A percentile compares a stretch with the other conserved stretches of the same genome.
phyloP scores from a whole-genome alignment of 768 basidiomycete genomes.

The Tulasnella sp. region DNA sequence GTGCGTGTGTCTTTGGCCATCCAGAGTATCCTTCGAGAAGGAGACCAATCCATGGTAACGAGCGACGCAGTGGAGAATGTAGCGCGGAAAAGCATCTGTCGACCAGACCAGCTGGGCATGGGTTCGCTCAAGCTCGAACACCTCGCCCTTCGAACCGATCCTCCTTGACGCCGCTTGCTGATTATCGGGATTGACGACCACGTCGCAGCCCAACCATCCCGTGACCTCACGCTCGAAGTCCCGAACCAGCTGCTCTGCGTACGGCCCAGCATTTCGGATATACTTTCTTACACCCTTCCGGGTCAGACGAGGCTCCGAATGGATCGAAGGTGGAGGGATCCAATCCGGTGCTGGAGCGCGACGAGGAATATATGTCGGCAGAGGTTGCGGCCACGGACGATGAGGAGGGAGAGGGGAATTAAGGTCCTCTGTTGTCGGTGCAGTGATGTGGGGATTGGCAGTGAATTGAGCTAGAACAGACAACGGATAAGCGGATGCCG shows the following conservation, averaged over 20 bases:
- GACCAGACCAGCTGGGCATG: slow-evolving; percentile 65
- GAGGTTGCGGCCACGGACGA: slow-evolving; percentile 59
- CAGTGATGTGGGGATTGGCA: slow-evolving; percentile 63
- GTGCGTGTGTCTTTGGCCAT: slow-evolving; percentile 61
- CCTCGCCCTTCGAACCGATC: slow-evolving; percentile 26
- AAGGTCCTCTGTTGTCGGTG: slow-evolving; percentile 54
- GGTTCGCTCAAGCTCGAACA: slow-evolving; percentile 60
- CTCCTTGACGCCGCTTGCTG: slow-evolving; percentile 4
- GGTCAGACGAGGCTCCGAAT: slow-evolving; percentile 38
- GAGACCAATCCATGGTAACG: slow-evolving; percentile 72
- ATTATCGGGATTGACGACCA: slow-evolving; percentile 28
- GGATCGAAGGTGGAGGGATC: slow-evolving; percentile 37
- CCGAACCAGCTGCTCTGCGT: slow-evolving; percentile 54
- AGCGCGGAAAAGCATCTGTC: slow-evolving; percentile 70
- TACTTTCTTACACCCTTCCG: slow-evolving; percentile 66
- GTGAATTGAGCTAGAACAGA: slow-evolving; percentile 51
- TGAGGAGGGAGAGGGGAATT: slow-evolving; percentile 38
- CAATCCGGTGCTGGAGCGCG: slow-evolving; percentile 45
- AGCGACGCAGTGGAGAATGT: slow-evolving; percentile 75
- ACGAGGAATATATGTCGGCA: slow-evolving; percentile 63
- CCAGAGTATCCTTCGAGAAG: slow-evolving; percentile 50
- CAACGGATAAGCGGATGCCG: neutral
- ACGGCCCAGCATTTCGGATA: slow-evolving; percentile 52
- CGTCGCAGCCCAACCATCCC: slow-evolving; percentile 53
- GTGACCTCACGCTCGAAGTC: slow-evolving; percentile 57